Evolutionary conservation across 345 rosid genomes (phyloP), one percentile per base, ranked within the genome.

Genomic region (Firmiana major): DNA sequence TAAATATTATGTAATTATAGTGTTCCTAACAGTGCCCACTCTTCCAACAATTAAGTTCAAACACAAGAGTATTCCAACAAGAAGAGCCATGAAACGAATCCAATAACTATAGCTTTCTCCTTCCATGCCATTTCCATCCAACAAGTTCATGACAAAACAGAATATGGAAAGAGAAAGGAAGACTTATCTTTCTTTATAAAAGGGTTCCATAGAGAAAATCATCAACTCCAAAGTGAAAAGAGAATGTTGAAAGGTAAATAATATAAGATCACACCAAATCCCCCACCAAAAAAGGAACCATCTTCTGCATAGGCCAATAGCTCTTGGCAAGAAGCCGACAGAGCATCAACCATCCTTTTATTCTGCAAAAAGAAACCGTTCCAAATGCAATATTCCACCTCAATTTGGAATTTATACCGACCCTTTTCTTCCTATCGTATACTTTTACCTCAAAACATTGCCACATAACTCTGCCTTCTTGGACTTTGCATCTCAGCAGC

Each of bases 301-400:
- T 75, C 77, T 74, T 76, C 74, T 75, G 69, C 81, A 68, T 73
- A 75, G 77, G 81, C 65, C 40, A 77, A 71, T 49, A 67, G 71
- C 64, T 54, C 69, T 71, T 60, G 63, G 67, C 63, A 79, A 76
- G 68, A 54, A 42, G 67, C 59, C 55, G 79, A 79, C 77, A 80
- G 7, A 24, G 66, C 45, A 79, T 60, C 64, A 40, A 57, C 65
- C 71, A 66, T 34, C 72, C 71, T 77, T 68, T 57, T 77, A 77
- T 77, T 77, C 79, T 51, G 57, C 67, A 13, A 40, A 24, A 45
- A 42, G 43, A 38, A 31, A 22, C 59, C 65, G 49, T 75, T 79
- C 86, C 86, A 86, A 79, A 24, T 45, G 55, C 87, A 60, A 81
- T n/a, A 51, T 66, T 81, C 83, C 79, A 81, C 22, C 51, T 55